Conservation (phyloP, 1,284 basidiomycete genomes). For the Boletus sp. region DNA sequence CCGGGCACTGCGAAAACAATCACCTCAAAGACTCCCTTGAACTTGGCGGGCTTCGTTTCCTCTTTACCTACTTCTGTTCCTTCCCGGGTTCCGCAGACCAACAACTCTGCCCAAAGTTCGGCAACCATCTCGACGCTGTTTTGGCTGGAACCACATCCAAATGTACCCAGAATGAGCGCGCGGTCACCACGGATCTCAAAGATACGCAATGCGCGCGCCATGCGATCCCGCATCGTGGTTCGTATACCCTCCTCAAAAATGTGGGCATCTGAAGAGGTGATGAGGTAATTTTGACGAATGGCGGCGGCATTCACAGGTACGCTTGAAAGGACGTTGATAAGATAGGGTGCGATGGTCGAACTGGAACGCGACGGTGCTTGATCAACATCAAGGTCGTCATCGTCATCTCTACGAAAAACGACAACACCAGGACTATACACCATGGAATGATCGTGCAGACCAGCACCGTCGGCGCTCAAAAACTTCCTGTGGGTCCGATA, state of each 20-base stretch:
- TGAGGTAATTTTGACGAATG: conserved; percentile 39
- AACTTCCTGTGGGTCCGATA: conserved; percentile 41
- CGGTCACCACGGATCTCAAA: conserved; percentile 45
- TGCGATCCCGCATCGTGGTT: conserved; percentile 33
- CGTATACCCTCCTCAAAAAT: conserved; percentile 42
- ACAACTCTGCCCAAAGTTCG: conserved; percentile 44
- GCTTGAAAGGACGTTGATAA: conserved; percentile 43
- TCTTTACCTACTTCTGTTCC: conserved; percentile 20
- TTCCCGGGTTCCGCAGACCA: conserved; percentile 38
- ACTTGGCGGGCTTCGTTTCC: conserved; percentile 28
- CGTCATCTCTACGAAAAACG: conserved; percentile 45
- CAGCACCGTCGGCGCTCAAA: conserved; percentile 34
- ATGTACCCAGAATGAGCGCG: conserved; percentile 44
- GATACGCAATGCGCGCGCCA: conserved; percentile 40
- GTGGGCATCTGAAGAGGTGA: conserved; percentile 34
- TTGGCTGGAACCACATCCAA: conserved; percentile 44
- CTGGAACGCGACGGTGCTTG: conserved; percentile 2
- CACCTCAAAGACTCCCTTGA: conserved; percentile 41
- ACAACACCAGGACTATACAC: conserved; percentile 47
- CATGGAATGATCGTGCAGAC: conserved; percentile 46
- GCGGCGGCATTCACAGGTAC: conserved; percentile 44
- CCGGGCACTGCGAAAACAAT: conserved; percentile 45
- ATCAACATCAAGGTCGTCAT: conserved; percentile 22
- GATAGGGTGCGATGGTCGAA: conserved; percentile 38
- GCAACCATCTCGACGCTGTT: conserved; percentile 43